Evolutionary conservation across 805 yeast species (phyloP), one percentile per base, ranked within the genome.

Genomic region (Saturnispora kantuleensis): DNA sequence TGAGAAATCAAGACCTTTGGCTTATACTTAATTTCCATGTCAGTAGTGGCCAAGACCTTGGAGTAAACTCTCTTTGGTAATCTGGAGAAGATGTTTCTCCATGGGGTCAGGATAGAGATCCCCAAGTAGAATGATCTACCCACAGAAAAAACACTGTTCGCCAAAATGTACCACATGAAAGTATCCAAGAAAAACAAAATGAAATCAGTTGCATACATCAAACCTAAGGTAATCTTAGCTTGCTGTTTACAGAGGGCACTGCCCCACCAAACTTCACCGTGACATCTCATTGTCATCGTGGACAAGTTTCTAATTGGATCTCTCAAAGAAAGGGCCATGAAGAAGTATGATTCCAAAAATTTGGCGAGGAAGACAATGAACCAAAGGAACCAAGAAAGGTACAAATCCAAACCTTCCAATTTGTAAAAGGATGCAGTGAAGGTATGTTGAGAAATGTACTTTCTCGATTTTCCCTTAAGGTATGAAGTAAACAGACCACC

Each of bases 11-110:
- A 75, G 54, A 93, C 97, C 77, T 93, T 93, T 55, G 98, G 97
- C 70, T 93, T 90, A 71, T 93, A 93, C 73, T 93, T 90, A 63
- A 90, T 87, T 71, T 93, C 97, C 98, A 94, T 90, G 65, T 93
- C 97, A 54, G 96, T 85, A 32, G 99, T 93, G 39, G 97, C 97
- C 68, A 93, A 77, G 54, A 93, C 82, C 78, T 93, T 93, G 46
- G 97, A 87, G 74, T 93, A 94, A 55, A 93, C 87, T 80, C 99
- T 87, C 81, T 93, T 93, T 64, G 99, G 99, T 64, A 93, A 73
- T 68, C 99, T 82, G 44, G 96, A 81, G 74, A 90, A 93, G 56
- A 93, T 89, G 66, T 94, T 93, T 79, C 97, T 86, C 99, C 99
- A 93, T 51, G 99, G 99, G 35, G 99, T 93, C 74, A 89, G 79